Percentiles rank a stretch among this genome's conserved stretches.
phyloP scores from a whole-genome alignment of 164 flowering plant species.

The Vitis cinerea region DNA sequence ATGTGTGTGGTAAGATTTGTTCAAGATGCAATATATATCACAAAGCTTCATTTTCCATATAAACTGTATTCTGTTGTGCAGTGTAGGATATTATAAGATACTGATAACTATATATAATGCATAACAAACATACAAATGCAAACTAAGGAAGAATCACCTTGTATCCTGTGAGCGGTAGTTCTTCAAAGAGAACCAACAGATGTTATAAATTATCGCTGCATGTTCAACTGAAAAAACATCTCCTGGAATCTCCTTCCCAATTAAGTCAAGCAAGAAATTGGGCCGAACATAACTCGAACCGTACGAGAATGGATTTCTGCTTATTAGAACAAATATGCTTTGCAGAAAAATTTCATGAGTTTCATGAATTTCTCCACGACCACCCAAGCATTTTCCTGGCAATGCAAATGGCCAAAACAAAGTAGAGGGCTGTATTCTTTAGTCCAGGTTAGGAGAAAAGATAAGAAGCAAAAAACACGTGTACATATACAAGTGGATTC shows the following conservation, averaged over 20 bases:
- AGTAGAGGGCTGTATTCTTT: neutral
- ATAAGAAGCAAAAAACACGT: neutral
- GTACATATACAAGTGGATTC: too few species aligned
- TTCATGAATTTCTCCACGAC: slow-evolving; percentile 45
- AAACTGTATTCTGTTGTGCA: too few species aligned
- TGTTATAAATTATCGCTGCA: slow-evolving; percentile 59
- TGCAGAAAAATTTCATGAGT: slow-evolving; percentile 48
- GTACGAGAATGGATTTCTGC: slow-evolving; percentile 29
- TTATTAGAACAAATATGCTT: slow-evolving; percentile 45
- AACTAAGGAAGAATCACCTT: slow-evolving; percentile 39
- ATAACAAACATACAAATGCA: neutral
- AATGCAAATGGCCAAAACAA: neutral
- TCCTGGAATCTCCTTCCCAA: slow-evolving; percentile 46
- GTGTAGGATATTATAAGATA: too few species aligned
- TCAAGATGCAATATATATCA: too few species aligned
- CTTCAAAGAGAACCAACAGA: slow-evolving; percentile 62
- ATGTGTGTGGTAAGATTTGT: too few species aligned
- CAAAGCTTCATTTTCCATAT: too few species aligned
- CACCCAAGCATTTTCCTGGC: slow-evolving; percentile 60
- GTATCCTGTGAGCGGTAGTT: slow-evolving; percentile 25
- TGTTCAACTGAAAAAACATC: slow-evolving; percentile 63
- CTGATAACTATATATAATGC: too few species aligned
- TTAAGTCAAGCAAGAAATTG: slow-evolving; percentile 35
- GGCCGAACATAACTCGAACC: slow-evolving; percentile 17
- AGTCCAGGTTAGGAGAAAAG: neutral